Conservation (phyloP, 768 basidiomycete species). For the Rhodocollybia butyracea region DNA sequence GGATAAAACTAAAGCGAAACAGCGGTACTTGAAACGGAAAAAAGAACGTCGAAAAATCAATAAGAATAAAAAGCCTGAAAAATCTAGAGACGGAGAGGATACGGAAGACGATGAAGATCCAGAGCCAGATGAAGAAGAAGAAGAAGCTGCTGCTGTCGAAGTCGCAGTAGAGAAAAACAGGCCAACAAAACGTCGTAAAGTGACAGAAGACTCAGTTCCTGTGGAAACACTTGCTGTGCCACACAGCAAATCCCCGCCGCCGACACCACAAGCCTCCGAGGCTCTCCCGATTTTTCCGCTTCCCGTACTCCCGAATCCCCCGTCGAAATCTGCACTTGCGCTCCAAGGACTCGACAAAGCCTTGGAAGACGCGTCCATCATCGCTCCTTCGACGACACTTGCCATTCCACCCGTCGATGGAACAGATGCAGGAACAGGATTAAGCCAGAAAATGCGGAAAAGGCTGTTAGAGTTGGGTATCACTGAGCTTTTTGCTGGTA, state of each 20-base stretch:
- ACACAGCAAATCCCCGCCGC: constrained; percentile 10
- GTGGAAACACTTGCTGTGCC: constrained; percentile 4
- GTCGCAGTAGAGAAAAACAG: constrained; percentile 25
- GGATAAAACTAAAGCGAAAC: constrained; percentile 69
- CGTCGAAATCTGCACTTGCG: constrained; percentile 67
- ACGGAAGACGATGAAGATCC: constrained; percentile 20
- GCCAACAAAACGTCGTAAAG: constrained; percentile 45
- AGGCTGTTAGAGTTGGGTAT: constrained; percentile 76
- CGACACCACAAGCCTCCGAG: constrained; percentile 27
- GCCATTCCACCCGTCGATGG: constrained; percentile 39
- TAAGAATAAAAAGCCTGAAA: constrained; percentile 14
- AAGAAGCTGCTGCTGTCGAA: constrained; percentile 13
- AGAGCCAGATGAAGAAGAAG: constrained; percentile 21
- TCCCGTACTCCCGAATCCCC: constrained; percentile 62
- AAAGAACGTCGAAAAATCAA: constrained; percentile 56
- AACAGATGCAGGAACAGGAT: constrained; percentile 38
- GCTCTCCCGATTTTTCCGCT: constrained; percentile 68
- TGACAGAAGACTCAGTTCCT: constrained; percentile 1
- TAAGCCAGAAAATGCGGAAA: constrained; percentile 58
- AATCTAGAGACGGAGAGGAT: constrained; percentile 10
- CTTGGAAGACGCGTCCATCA: constrained; percentile 63
- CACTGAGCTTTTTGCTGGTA: constrained; percentile 86
- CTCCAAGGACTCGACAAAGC: constrained; percentile 78
- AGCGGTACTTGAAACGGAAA: constrained; percentile 72
- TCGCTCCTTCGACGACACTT: constrained; percentile 49